Evolutionary conservation across 306 rosid genomes (phyloP).

Genomic region (Luffa acutangula): DNA sequence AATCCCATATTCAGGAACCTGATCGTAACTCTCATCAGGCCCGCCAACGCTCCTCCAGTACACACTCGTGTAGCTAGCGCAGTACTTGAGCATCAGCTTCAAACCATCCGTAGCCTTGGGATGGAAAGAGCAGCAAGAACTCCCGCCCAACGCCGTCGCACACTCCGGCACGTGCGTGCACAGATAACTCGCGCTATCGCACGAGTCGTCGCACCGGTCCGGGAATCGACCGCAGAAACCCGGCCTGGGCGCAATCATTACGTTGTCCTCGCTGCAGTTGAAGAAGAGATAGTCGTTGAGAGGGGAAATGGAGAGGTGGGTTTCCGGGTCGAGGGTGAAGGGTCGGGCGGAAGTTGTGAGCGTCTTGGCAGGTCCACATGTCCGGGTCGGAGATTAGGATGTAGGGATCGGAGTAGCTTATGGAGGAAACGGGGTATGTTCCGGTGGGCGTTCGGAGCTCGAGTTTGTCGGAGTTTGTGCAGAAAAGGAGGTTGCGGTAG

Average conservation of each 20-base stretch:
- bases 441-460: conserved; percentile 83
- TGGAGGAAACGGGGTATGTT: conserved; percentile 49
- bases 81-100: conserved; percentile 65
- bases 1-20: conserved; percentile 78
- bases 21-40: conserved; percentile 55
- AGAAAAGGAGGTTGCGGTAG: conserved; percentile 52
- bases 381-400: conserved; percentile 59
- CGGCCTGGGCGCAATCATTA: conserved; percentile 72
- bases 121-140: conserved; percentile 76
- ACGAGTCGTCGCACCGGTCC: conserved; percentile 68
- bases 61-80: conserved; percentile 69
- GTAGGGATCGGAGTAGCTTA: conserved; percentile 73
- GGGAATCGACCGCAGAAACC: conserved; percentile 75
- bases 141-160: conserved; percentile 25
- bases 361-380: conserved; percentile 85
- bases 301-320: conserved; percentile 52
- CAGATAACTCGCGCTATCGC: conserved; percentile 80
- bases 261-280: conserved; percentile 61
- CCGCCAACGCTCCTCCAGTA: conserved; percentile 77
- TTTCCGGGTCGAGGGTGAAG: conserved; percentile 65
- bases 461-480: conserved; percentile 42
- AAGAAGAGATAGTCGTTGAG: conserved; percentile 85
- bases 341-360: conserved; percentile 54
- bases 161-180: conserved; percentile 82
- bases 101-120: conserved; percentile 77